Conservation (phyloP, 2,329 filamentous ascomycete species). For the Apiospora kogelbergensis region DNA sequence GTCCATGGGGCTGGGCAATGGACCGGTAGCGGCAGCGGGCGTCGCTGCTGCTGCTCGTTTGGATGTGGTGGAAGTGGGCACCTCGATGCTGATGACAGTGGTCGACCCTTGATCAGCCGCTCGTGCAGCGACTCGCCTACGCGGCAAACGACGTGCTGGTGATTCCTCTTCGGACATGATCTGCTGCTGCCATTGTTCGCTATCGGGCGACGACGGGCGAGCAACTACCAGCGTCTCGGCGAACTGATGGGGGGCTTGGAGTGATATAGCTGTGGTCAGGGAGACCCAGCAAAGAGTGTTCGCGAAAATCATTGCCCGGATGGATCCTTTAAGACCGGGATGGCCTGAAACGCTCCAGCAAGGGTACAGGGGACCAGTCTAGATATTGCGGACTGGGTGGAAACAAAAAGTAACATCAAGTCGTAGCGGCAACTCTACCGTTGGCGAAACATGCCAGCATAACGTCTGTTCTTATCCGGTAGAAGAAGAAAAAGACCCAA, state of each 20-base stretch:
- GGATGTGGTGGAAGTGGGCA: slow-evolving; percentile 27
- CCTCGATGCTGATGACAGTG: slow-evolving; percentile 32
- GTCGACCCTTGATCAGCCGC: slow-evolving; percentile 19
- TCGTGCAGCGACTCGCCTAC: slow-evolving; percentile 9
- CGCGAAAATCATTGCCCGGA: slow-evolving; percentile 32
- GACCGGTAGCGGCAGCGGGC: slow-evolving; percentile 33
- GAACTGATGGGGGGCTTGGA: slow-evolving; percentile 24
- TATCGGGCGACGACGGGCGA: slow-evolving; percentile 33
- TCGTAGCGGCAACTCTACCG: slow-evolving; percentile 23
- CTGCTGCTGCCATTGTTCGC: slow-evolving; percentile 38
- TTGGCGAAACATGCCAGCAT: slow-evolving; percentile 24
- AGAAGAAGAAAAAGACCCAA: background rate
- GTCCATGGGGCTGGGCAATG: slow-evolving; percentile 67
- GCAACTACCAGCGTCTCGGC: slow-evolving; percentile 37
- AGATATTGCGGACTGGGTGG: slow-evolving; percentile 15
- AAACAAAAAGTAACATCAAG: slow-evolving; percentile 18
- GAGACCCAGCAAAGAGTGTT: slow-evolving; percentile 29
- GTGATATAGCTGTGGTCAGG: slow-evolving; percentile 25
- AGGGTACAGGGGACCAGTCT: background rate
- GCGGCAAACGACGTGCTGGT: slow-evolving; percentile 29
- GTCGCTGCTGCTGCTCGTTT: slow-evolving; percentile 20
- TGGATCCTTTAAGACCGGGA: slow-evolving; percentile 21
- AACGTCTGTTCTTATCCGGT: slow-evolving; percentile 16
- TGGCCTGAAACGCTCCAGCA: slow-evolving; percentile 26
- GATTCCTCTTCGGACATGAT: slow-evolving; percentile 37